Evolutionary conservation across 176 grass and related monocot genomes (phyloP).

Genomic region (Paspalum vaginatum): DNA sequence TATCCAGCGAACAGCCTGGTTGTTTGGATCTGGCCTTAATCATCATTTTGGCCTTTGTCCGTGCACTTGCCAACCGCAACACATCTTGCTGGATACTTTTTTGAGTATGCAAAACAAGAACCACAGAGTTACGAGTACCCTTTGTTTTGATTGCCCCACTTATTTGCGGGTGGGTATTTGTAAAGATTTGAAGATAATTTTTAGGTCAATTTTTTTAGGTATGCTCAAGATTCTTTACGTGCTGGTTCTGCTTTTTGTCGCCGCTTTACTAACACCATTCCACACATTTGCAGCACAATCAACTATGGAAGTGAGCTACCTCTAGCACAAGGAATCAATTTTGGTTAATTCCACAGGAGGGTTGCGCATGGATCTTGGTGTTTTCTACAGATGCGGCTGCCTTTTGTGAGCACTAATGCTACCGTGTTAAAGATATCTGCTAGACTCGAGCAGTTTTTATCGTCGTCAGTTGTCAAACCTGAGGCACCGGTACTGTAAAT

Average conservation of each 20-base stretch:
- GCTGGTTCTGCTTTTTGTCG: neutral
- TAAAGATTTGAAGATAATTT: neutral
- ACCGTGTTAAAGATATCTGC: neutral
- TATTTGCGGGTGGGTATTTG: neutral
- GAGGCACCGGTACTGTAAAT: neutral
- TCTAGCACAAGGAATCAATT: constrained; percentile 95
- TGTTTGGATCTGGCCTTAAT: neutral
- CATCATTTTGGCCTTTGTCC: neutral
- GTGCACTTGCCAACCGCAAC: neutral
- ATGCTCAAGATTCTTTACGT: neutral
- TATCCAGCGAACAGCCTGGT: neutral
- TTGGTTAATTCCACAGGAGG: constrained; percentile 47
- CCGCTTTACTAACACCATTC: constrained; percentile 1
- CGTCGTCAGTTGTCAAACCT: neutral
- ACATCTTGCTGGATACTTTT: neutral
- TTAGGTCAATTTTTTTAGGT: neutral
- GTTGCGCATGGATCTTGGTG: constrained; percentile 15
- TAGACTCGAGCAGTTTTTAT: constrained; percentile 3
- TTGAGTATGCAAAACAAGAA: neutral
- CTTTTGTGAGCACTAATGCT: neutral
- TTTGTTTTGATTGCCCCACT: constrained; percentile 2
- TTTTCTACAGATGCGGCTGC: neutral
- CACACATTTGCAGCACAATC: constrained; percentile 73
- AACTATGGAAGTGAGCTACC: constrained; percentile 98
- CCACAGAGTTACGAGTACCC: neutral